phyloP scores from a whole-genome alignment of 2,329 filamentous ascomycete genomes.

The Colletotrichum shisoi region DNA sequence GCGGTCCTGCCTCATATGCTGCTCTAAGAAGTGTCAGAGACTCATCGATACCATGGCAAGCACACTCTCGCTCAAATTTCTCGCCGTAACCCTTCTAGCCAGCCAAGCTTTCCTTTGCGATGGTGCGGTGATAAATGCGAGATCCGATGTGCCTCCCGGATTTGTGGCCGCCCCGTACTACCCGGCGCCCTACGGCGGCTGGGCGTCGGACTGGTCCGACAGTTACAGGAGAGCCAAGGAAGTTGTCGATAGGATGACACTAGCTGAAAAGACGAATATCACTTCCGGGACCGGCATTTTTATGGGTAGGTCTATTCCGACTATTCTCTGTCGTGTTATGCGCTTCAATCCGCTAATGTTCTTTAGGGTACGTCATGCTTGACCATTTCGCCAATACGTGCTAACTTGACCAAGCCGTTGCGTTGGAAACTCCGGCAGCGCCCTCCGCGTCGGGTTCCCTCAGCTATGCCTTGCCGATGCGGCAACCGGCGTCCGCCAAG shows the following conservation, averaged over 20 bases:
- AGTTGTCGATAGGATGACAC: constrained; percentile 76
- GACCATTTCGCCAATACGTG: not conserved
- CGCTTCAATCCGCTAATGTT: constrained; percentile 29
- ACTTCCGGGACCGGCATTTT: constrained; percentile 74
- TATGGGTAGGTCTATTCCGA: constrained; percentile 62
- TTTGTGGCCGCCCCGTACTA: constrained; percentile 70
- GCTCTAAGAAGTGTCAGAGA: not conserved
- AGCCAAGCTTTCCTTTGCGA: constrained; percentile 22
- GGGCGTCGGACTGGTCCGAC: constrained; percentile 71
- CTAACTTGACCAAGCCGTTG: constrained; percentile 60
- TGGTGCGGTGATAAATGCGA: constrained; percentile 24
- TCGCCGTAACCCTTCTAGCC: constrained; percentile 30
- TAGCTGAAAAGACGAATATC: constrained; percentile 82
- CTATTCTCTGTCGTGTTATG: not conserved
- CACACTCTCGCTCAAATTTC: constrained; percentile 21
- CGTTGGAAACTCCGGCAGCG: constrained; percentile 79
- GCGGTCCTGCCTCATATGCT: not conserved
- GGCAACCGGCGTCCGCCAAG: constrained; percentile 74
- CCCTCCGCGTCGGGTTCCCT: constrained; percentile 73
- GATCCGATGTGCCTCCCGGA: constrained; percentile 33
- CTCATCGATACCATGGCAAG: constrained; percentile 7
- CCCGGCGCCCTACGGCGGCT: constrained; percentile 75
- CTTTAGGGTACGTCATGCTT: constrained; percentile 41
- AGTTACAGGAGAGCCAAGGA: constrained; percentile 74
- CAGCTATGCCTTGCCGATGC: constrained; percentile 76